Base-by-base conservation (phyloP, 495 filamentous ascomycete species). In the Niebla homalea region DNA sequence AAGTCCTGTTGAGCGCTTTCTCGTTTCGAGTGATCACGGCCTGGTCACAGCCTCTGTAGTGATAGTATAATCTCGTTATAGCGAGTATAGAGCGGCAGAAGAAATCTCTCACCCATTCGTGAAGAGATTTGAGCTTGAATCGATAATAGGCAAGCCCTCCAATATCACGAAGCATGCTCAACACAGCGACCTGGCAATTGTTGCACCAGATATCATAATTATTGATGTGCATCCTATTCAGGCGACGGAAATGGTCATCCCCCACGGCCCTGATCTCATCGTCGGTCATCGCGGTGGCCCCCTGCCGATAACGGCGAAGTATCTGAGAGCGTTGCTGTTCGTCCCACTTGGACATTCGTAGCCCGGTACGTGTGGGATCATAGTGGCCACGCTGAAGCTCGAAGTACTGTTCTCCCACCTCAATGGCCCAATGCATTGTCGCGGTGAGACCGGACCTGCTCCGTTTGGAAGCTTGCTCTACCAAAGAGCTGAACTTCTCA, bases 331-430 rank as follows among this genome's bases (percentile, higher is more conserved):
- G 20, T 18, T 43, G 25, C 10, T 52, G 38, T 18, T 52, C 3
- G 37, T 52, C 42, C 50, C 50, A 52, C 26, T 52, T 37, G 25
- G 50, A 52, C 50, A 52, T 46, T 1, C 42, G 41, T 25, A 52
- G 32, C 16, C 50, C 50, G 20, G 50, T 52, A 5, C 41, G 50
- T 22, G 42, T 43, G 14, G 50, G 50, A 29, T 52, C 50, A 23
- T 23, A 32, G 20, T 52, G 46, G n/a, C 25, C 50, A 18, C 50
- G 41, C 38, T 52, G 50, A 29, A 52, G 50, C 36, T 52, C 50
- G 43, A 46, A 52, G 22, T 45, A 52, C n/a, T 52, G 50, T 21
- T 52, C 50, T n/a, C 50, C 43, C 19, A 52, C 50, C 36, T 52
- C 21, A 35, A 52, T 46, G 4, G 50, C 50, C 50, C 50, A 52